Percentiles rank a stretch among this genome's conserved stretches.
phyloP scores from a whole-genome alignment of 345 rosid species.

The Linum lewisii region DNA sequence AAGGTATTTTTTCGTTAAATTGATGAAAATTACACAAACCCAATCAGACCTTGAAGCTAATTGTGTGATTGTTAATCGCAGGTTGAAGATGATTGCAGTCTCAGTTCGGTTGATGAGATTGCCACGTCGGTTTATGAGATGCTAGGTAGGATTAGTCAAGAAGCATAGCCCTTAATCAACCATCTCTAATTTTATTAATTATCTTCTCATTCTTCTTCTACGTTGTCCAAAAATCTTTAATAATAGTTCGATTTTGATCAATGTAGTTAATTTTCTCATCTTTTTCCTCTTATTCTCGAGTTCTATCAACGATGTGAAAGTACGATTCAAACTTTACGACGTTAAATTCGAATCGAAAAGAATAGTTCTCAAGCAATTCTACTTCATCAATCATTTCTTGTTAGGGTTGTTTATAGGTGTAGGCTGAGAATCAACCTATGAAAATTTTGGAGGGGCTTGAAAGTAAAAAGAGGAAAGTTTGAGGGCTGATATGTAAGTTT shows the following conservation, averaged over 20 bases:
- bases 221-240: too few relatives aligned
- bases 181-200: too few relatives aligned
- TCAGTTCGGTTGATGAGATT: slow-evolving; percentile 68
- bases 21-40: too few relatives aligned
- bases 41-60: neutral
- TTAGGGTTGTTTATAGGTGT: neutral
- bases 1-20: slow-evolving; percentile 35
- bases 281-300: too few relatives aligned
- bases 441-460: neutral
- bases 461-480: neutral
- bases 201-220: too few relatives aligned
- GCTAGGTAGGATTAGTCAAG: slow-evolving; percentile 46
- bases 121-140: slow-evolving; percentile 57
- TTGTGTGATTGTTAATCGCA: slow-evolving; percentile 24
- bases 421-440: neutral
- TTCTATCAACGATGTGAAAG: too few relatives aligned
- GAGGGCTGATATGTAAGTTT: neutral
- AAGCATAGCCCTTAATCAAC: slow-evolving; percentile 13
- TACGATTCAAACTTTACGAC: too few relatives aligned
- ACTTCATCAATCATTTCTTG: neutral
- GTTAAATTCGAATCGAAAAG: too few relatives aligned
- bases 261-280: too few relatives aligned
- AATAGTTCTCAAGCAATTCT: too few relatives aligned
- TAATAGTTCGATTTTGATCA: too few relatives aligned
- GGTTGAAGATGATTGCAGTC: slow-evolving; percentile 82